Conservation (phyloP, 768 basidiomycete genomes). For the Gloeostereum incarnatum region DNA sequence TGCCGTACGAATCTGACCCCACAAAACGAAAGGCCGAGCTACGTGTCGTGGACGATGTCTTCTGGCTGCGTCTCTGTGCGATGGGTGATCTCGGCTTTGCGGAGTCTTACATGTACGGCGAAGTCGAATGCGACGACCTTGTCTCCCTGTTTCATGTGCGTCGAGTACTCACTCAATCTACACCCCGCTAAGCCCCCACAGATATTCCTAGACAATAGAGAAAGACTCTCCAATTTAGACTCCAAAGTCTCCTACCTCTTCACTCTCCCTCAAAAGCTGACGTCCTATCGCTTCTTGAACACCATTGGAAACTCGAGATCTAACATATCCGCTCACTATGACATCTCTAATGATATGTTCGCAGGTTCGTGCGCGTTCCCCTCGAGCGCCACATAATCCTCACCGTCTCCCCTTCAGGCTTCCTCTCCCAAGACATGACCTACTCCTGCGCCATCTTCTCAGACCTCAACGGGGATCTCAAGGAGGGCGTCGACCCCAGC, state of each 20-base stretch:
- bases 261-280: constrained; percentile 41
- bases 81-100: constrained; percentile 68
- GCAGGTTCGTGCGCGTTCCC: constrained; percentile 24
- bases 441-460: constrained; percentile 69
- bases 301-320: constrained; percentile 54
- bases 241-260: constrained; percentile 45
- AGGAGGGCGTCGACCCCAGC: constrained; percentile 15
- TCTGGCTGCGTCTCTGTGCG: constrained; percentile 49
- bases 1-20: constrained; percentile 9
- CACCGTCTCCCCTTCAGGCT: constrained; percentile 23
- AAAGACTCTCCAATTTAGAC: constrained; percentile 37
- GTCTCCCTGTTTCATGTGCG: constrained; percentile 52
- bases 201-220: constrained; percentile 56
- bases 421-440: constrained; percentile 65
- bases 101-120: constrained; percentile 75
- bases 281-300: constrained; percentile 55
- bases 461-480: constrained; percentile 50
- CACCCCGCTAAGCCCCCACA: constrained; percentile 14
- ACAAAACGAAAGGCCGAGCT: constrained; percentile 29
- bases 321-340: constrained; percentile 73
- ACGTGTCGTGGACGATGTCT: constrained; percentile 38
- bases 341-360: constrained; percentile 74
- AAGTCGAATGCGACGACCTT: constrained; percentile 62
- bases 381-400: constrained; percentile 2
- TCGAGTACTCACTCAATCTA: constrained; percentile 3